These are phyloP conservation scores for Tricholoma flavovirens DNA, from an alignment of 768 basidiomycete species.

Conservation along the genomic window DNA sequence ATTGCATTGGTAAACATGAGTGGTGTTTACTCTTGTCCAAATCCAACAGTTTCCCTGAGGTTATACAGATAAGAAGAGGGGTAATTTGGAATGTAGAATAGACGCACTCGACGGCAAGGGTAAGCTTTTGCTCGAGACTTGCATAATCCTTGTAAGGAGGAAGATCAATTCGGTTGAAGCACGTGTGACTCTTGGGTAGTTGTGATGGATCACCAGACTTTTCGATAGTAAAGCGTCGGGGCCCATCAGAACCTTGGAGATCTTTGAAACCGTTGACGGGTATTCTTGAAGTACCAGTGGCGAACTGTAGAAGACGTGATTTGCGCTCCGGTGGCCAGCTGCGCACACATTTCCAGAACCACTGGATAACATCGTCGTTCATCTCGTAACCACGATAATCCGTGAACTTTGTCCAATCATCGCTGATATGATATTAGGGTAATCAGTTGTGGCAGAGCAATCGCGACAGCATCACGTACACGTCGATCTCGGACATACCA, in stretches of 20 bases:
- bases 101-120: slow-evolving; percentile 87
- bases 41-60: slow-evolving; percentile 83
- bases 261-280: slow-evolving; percentile 99
- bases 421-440: slow-evolving; percentile 36
- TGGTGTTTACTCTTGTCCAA: slow-evolving; percentile 75
- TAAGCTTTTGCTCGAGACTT: slow-evolving; percentile 90
- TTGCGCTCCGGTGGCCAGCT: slow-evolving; percentile 99
- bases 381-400: slow-evolving; percentile 97
- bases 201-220: slow-evolving; percentile 97
- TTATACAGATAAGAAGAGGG: slow-evolving; percentile 14
- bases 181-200: slow-evolving; percentile 93
- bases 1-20: slow-evolving; percentile 9
- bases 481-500: slow-evolving; percentile 99
- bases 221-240: slow-evolving; percentile 95
- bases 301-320: slow-evolving; percentile 92
- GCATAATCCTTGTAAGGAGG: slow-evolving; percentile 98
- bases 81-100: slow-evolving; percentile 6
- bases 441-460: not conserved
- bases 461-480: slow-evolving; percentile 46
- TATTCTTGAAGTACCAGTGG: slow-evolving; percentile 93
- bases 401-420: slow-evolving; percentile 99
- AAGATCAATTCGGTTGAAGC: slow-evolving; percentile 95
- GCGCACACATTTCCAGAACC: slow-evolving; percentile 99
- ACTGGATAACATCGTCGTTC: slow-evolving; percentile 94
- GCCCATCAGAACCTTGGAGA: slow-evolving; percentile 95